Evolutionary conservation across 2,329 filamentous ascomycete genomes (phyloP).

Genomic region (Celoporthe dispersa): DNA sequence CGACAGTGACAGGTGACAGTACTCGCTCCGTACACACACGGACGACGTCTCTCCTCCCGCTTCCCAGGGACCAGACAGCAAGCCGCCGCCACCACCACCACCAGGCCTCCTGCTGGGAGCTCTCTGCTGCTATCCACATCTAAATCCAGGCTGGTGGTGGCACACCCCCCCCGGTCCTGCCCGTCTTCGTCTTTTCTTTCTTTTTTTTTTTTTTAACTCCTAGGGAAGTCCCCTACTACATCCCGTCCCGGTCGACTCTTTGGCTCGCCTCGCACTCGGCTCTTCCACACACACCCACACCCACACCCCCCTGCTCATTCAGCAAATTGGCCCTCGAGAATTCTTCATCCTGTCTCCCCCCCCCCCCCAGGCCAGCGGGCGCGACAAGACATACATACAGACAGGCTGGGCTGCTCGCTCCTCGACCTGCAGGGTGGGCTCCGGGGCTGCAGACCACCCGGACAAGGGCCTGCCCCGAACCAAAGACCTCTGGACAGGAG

Average conservation of each 20-base stretch:
- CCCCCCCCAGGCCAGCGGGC: not conserved
- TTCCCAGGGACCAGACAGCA: not conserved
- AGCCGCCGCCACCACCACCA: not conserved
- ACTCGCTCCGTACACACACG: not conserved
- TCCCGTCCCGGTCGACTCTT: not conserved
- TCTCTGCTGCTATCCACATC: not conserved
- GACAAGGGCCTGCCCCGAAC: not conserved
- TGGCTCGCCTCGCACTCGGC: not conserved
- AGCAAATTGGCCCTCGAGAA: slow-evolving; percentile 6
- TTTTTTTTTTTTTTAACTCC: no score
- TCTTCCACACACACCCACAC: not conserved
- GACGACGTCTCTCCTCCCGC: not conserved
- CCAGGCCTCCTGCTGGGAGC: not conserved
- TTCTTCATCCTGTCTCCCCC: not conserved
- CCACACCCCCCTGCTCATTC: not conserved
- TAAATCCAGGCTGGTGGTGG: not conserved
- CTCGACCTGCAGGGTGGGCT: not conserved
- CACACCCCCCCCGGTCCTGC: not conserved
- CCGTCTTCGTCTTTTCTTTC: not conserved
- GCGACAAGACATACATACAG: not conserved
- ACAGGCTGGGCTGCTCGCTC: not conserved
- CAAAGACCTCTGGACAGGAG: not conserved
- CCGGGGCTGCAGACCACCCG: not conserved
- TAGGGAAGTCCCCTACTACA: not conserved
- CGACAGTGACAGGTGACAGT: not conserved